Evolutionary conservation across 208 protist species (phyloP).

Genomic region (Crithidia expoeki): DNA sequence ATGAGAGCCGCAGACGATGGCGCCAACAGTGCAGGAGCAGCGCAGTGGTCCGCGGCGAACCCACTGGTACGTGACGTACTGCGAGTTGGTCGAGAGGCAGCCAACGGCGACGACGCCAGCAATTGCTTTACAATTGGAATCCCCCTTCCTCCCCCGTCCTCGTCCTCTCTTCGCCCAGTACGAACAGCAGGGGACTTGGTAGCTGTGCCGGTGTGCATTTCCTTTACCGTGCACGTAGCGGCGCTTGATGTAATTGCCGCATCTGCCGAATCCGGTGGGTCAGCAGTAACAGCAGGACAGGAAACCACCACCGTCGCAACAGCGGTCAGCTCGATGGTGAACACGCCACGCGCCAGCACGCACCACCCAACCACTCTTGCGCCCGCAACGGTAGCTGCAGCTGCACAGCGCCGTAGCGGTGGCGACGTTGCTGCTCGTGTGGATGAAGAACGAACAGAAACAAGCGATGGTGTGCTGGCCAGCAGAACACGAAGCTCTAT

Average conservation of each 20-base stretch:
- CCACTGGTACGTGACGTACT: no score
- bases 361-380: not conserved
- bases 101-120: not conserved
- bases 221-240: constrained; percentile 33
- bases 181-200: not conserved
- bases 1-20: not conserved
- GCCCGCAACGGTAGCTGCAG: not conserved
- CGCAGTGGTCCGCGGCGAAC: no score
- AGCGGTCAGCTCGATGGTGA: constrained; percentile 18
- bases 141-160: no score
- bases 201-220: constrained; percentile 4
- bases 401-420: not conserved
- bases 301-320: constrained; percentile 14
- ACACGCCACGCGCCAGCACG: constrained; percentile 19
- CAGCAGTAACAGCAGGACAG: not conserved
- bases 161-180: not conserved
- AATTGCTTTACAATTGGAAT: not conserved
- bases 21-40: not conserved
- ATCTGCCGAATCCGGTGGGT: not conserved
- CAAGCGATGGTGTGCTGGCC: no score
- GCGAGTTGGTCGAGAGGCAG: no score
- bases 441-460: not conserved
- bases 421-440: not conserved
- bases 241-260: constrained; percentile 17
- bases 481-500: constrained; percentile 10